These are phyloP conservation scores for Tetracladium maxilliforme DNA, from an alignment of 2,329 filamentous ascomycete genomes.

Conservation along the genomic window DNA sequence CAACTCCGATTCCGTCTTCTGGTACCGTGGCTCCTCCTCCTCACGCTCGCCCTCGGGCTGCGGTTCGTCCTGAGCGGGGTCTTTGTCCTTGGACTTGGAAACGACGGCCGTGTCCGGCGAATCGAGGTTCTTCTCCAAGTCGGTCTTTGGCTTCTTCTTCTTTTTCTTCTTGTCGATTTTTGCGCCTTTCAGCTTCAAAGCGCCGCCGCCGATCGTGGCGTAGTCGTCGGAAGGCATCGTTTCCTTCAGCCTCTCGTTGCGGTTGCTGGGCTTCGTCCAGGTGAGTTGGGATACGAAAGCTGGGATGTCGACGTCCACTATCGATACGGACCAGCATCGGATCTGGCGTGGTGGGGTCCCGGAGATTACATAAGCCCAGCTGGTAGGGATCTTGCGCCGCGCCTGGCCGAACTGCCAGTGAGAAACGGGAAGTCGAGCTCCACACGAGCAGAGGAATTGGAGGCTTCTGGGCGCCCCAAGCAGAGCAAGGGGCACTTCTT, in stretches of 20 bases:
- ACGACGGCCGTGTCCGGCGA: constrained; percentile 1
- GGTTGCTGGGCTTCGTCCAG: no score
- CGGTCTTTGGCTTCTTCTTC: constrained; percentile 29
- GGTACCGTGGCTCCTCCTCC: constrained; percentile 13
- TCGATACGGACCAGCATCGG: no score
- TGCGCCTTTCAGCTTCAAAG: constrained; percentile 74
- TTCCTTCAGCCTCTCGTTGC: no score
- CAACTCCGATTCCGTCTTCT: constrained; percentile 75
- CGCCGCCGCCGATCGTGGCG: constrained; percentile 45
- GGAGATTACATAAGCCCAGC: no score
- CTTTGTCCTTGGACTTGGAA: background rate
- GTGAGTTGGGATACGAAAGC: no score
- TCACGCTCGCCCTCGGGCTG: constrained; percentile 16
- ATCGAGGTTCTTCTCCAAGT: constrained; percentile 9
- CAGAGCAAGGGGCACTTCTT: constrained; percentile 15
- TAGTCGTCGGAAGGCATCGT: constrained; percentile 66
- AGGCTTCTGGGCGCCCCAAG: no score
- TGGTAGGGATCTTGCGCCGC: no score
- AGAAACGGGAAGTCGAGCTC: no score
- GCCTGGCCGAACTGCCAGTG: no score
- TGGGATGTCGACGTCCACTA: no score
- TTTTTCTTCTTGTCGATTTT: constrained; percentile 51
- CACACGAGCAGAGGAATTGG: no score
- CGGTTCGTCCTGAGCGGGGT: constrained; percentile 5
- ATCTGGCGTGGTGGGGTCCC: no score